Evolutionary conservation across 106 monocot genomes (phyloP), one percentile per base, ranked within the genome.

Genomic region (Cymbidium sinense): DNA sequence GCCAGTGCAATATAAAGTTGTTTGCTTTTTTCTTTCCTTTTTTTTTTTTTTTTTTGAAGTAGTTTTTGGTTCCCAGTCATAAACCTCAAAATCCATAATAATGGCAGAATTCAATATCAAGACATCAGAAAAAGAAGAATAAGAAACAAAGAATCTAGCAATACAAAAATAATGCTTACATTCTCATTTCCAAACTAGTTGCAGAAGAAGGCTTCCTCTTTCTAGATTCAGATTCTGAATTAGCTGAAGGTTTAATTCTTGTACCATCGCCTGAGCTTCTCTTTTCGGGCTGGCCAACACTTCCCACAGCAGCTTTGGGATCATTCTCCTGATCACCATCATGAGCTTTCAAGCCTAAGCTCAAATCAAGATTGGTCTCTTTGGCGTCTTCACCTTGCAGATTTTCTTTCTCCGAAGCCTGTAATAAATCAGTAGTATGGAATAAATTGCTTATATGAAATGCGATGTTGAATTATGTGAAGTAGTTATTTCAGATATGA

Each of bases 321-420:
- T 71, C 71, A 74, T 41, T 44, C 44, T 28, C 74, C 3, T 44
- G 74, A 29, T 43, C 43, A 9, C 20, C 44, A 27, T 74, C 74
- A 74, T 74, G 74, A 27, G 74, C 34, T 44, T 74, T 74, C 13
- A 74, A 39, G 35, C 43, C 74, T 5, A 74, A 35, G 43, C 74
- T 74, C 74, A 74, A 29, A 19, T 74, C 74, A 74, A 74, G 74
- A 74, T 74, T 74, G 44, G 74, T 74, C 43, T 74, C 74, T 41
- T 44, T 74, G 23, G 43, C 43, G 21, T 74, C 44, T 12, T 41
- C 74, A 74, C 19, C 7, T 27, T 25, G 25, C 27, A 44, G 0
- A 6, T 44, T 6, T 74, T 25, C 74, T 44, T 23, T 74, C 44
- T 74, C 74, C 19, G 44, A 44, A 74, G 25, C 44, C 74, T 74